Base-by-base conservation (phyloP, 306 rosid species). In the Dicorynia guianensis region DNA sequence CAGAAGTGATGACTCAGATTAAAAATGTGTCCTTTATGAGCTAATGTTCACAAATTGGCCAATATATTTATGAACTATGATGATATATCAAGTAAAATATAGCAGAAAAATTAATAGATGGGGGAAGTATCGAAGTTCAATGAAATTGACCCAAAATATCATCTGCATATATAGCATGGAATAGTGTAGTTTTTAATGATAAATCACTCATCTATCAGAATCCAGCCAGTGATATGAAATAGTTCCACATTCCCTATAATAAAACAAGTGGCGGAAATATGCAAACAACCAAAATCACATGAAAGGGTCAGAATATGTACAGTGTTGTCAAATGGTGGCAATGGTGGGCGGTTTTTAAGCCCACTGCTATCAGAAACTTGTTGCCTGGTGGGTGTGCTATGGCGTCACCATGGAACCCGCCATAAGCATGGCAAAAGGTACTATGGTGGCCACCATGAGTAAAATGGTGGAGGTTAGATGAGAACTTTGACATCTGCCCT, bases 1-100 rank as follows among this genome's bases (percentile, higher is more conserved):
- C 47, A 19, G 54, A 72, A 71, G 74, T 40, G 63, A 48, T 9
- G 48, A 38, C 19, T 61, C 25, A n/a, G 8, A 17, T 38, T 20
- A 43, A 57, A 25, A 44, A 52, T 43, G 17, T 63, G 1, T 60
- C 6, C 1, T 50, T 48, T 47, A 48, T 25, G 34, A 56, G 57
- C 53, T 42, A 67, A 38, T 52, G 63, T 59, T 63, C 15, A 60
- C 63, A 77, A 8, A 46, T 52, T 68, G 48, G 30, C 30, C 30
- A 25, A 25, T 2, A 25, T 25, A 25, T 25, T 25, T 25, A 25
- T 25, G 30, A 46, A 35, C 14, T 52, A 15, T 13, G 64, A 69
- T 69, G 17, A 50, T 9, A 47, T 54, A 68, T 44, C 71, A 35
- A 35, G 3, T 33, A 74, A 74, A 53, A 48, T 47, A 63, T 25